phyloP scores from a whole-genome alignment of 129 eudicot species.

The Heracleum sosnowskyi region DNA sequence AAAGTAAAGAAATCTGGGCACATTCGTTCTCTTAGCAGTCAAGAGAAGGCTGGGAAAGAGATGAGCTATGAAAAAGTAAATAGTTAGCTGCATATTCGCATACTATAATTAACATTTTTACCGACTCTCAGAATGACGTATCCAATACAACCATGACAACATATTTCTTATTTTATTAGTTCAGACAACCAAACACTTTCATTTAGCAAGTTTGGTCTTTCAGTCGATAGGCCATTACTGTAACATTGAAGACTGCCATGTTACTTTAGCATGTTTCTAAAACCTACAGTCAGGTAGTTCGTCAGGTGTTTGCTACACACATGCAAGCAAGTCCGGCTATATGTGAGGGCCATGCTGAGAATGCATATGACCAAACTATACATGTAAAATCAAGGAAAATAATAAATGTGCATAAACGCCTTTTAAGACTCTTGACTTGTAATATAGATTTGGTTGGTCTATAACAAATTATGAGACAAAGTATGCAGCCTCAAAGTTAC shows the following conservation, averaged over 20 bases:
- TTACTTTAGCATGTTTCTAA: not conserved
- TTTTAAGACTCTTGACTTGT: not conserved
- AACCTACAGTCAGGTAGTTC: not conserved
- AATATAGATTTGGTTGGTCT: not conserved
- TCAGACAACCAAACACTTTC: not conserved
- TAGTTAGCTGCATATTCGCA: not conserved
- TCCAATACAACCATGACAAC: not conserved
- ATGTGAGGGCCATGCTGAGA: not conserved
- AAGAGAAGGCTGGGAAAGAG: not conserved
- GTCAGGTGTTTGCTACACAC: not conserved
- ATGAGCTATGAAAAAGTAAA: slow-evolving; percentile 2
- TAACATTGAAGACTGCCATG: not conserved
- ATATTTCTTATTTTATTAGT: not conserved
- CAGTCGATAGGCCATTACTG: not conserved
- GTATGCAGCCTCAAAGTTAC: not conserved
- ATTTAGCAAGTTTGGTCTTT: not conserved
- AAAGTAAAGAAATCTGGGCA: not conserved
- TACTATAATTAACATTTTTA: not conserved
- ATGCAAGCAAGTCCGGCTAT: not conserved
- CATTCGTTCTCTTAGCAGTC: not conserved
- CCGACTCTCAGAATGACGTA: not conserved
- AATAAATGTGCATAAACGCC: not conserved
- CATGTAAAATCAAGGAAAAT: not conserved
- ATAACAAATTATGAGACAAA: not conserved
- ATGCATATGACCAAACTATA: slow-evolving; percentile 4